Evolutionary conservation across 2,329 filamentous ascomycete species (phyloP), one percentile per base, ranked within the genome.

Genomic region (Xylariaceae sp.): DNA sequence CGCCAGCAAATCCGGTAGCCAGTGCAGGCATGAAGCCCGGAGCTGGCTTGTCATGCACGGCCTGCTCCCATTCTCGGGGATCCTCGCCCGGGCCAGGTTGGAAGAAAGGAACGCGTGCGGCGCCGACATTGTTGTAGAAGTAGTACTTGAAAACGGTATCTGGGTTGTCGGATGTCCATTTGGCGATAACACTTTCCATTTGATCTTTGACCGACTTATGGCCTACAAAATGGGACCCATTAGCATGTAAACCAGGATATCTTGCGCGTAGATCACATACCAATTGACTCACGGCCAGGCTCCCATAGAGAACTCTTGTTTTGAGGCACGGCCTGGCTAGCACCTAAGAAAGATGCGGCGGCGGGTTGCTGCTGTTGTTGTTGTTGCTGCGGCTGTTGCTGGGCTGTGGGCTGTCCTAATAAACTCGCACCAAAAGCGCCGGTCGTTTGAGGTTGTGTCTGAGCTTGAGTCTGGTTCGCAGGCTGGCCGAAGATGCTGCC

Each of bases 41-140:
- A 44, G 83, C 87, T 3, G 90, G 90, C 75, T 92, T 92, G 70
- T 88, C 88, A 66, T 88, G 84, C 34, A 93, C 81, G 0, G 90
- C 90, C 67, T 92, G 88, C 69, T 95, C 90, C 89, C 90, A 95
- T 70, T 89, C 89, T 64, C 84, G 82, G 44, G 87, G 84, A 70
- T 92, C 86, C 70, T 94, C 90, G 66, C 83, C 79, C 1, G 85
- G 77, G 13, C 83, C 79, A 1, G 88, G 88, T 64, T 86, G 83
- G 73, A 89, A 92, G 73, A 88, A 92, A 9, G 88, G 88, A n/a
- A 88, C 86, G 70, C 83, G 82, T 55, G 84, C 82, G 68, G 88
- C 84, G 64, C 88, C 86, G 63, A 92, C 89, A 65, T 89, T 86
- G 76, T 94, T 94, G 80, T 94, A 95, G 73, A 94, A 90, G 77